Evolutionary conservation across 805 yeast species (phyloP).

Genomic region (Metschnikowia arizonensis): DNA sequence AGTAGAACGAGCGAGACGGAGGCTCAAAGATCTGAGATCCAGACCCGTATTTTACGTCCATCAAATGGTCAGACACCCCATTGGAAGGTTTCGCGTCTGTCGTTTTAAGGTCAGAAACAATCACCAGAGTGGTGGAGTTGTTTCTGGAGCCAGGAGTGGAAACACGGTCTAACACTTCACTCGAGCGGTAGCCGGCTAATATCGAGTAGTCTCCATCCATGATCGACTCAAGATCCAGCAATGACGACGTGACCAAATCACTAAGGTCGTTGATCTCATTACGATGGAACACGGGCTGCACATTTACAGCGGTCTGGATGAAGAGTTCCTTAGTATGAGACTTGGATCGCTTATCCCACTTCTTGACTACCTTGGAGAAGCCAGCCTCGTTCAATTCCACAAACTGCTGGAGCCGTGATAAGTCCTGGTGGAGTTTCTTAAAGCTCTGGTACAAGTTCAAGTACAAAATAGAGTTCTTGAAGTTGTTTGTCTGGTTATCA

Average conservation of each 20-base stretch:
- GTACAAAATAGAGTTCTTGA: slow-evolving; percentile 69
- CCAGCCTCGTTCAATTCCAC: slow-evolving; percentile 95
- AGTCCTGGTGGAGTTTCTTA: slow-evolving; percentile 82
- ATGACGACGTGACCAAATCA: slow-evolving; percentile 63
- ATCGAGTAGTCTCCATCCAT: slow-evolving; percentile 43
- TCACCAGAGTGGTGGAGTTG: slow-evolving; percentile 8
- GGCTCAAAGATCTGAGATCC: slow-evolving; percentile 1
- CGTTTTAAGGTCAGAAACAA: slow-evolving; percentile 5
- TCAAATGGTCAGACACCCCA: neutral
- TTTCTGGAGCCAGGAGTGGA: neutral
- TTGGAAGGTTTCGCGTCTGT: slow-evolving; percentile 3
- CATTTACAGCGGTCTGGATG: slow-evolving; percentile 86
- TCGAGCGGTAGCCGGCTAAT: slow-evolving; percentile 18
- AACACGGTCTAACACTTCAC: slow-evolving; percentile 2
- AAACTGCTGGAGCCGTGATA: slow-evolving; percentile 85
- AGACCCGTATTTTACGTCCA: neutral
- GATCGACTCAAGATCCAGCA: slow-evolving; percentile 68
- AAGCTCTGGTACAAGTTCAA: slow-evolving; percentile 83
- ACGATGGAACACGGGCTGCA: slow-evolving; percentile 94
- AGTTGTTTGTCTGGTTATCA: slow-evolving; percentile 27
- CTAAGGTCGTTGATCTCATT: slow-evolving; percentile 80
- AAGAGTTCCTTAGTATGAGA: slow-evolving; percentile 92
- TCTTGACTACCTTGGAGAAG: slow-evolving; percentile 89
- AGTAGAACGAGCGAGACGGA: slow-evolving; percentile 18
- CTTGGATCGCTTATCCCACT: slow-evolving; percentile 97